phyloP scores from a whole-genome alignment of 441 rosid genomes.

The Francoa sonchifolia region DNA sequence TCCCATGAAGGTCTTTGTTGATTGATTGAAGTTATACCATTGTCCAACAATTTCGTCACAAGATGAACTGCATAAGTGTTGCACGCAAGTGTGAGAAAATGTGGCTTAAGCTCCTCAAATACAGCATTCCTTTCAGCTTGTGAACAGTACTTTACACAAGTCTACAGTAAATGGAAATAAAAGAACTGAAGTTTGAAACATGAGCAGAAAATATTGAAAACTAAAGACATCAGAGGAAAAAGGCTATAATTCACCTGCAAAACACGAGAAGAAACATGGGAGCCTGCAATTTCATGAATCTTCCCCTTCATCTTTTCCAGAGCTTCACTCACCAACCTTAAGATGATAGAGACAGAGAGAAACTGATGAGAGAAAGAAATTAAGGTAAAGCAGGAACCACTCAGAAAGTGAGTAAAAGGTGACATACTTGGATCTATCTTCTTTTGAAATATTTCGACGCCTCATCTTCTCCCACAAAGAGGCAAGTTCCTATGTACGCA shows the following conservation, averaged over 20 bases:
- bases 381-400: neutral
- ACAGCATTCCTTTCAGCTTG: conserved; percentile 61
- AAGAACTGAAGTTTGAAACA: neutral
- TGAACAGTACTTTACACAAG: conserved; percentile 70
- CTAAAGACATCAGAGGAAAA: neutral
- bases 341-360: conserved; percentile 3
- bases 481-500: conserved; percentile 82
- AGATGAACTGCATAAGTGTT: conserved; percentile 66
- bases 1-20: neutral
- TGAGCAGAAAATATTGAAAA: neutral
- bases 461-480: conserved; percentile 90
- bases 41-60: conserved; percentile 72
- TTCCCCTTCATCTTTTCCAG: conserved; percentile 75
- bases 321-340: conserved; percentile 65
- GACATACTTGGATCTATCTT: conserved; percentile 66
- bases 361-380: neutral
- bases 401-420: conserved; percentile 2
- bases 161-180: conserved; percentile 25
- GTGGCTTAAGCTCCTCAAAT: conserved; percentile 68
- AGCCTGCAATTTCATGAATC: conserved; percentile 71
- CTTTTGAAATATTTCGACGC: conserved; percentile 67
- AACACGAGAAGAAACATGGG: conserved; percentile 86
- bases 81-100: conserved; percentile 53
- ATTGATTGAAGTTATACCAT: conserved; percentile 35
- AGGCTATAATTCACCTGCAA: conserved; percentile 48